These are phyloP conservation scores for Leccinellum rugosiceps DNA, from an alignment of 768 basidiomycete species.

Conservation along the genomic window DNA sequence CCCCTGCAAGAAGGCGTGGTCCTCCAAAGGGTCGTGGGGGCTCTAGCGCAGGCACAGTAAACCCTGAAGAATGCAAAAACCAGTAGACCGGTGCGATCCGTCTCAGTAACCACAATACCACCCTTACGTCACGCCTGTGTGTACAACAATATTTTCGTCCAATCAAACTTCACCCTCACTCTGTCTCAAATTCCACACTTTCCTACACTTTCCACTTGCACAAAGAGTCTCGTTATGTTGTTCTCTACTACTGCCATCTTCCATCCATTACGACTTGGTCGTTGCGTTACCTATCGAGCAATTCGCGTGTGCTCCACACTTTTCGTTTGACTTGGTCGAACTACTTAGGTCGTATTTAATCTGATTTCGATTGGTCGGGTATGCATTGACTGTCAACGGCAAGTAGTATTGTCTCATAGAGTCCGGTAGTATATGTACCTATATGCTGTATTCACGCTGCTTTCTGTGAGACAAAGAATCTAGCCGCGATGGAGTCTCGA, in stretches of 20 bases:
- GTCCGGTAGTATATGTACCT: neutral
- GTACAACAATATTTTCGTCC: slow-evolving; percentile 16
- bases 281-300: slow-evolving; percentile 9
- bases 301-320: slow-evolving; percentile 10
- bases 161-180: slow-evolving; percentile 15
- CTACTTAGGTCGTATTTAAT: slow-evolving; percentile 23
- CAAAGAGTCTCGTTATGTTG: neutral
- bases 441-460: neutral
- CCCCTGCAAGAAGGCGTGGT: slow-evolving; percentile 55
- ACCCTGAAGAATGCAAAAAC: slow-evolving; percentile 88
- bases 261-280: slow-evolving; percentile 9
- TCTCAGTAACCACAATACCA: slow-evolving; percentile 19
- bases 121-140: slow-evolving; percentile 5
- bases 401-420: neutral
- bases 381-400: neutral
- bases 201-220: neutral
- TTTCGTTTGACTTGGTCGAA: slow-evolving; percentile 9
- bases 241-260: neutral
- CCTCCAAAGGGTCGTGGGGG: slow-evolving; percentile 56
- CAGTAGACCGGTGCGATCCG: slow-evolving; percentile 48
- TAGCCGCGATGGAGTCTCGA: neutral
- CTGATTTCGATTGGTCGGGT: slow-evolving; percentile 10
- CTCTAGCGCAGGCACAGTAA: slow-evolving; percentile 38
- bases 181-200: neutral
- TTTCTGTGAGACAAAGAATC: neutral